phyloP scores from a whole-genome alignment of 306 rosid genomes.

The Styphnolobium japonicum region DNA sequence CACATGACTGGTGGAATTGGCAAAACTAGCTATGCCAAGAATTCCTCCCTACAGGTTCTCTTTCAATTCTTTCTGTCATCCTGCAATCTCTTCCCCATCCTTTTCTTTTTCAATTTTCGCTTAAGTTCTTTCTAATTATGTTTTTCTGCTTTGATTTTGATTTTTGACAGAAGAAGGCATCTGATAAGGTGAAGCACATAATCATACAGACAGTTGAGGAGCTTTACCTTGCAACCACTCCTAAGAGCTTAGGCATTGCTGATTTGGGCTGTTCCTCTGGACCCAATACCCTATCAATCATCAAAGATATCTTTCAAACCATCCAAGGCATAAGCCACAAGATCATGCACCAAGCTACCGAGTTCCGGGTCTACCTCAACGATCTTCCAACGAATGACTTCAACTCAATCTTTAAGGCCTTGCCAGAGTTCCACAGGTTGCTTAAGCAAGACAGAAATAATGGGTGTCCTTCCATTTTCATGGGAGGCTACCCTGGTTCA shows the following conservation, averaged over 20 bases:
- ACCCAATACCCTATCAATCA: slow-evolving; percentile 65
- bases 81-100: background rate
- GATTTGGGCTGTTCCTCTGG: slow-evolving; percentile 97
- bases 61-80: background rate
- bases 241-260: slow-evolving; percentile 78
- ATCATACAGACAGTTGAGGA: slow-evolving; percentile 62
- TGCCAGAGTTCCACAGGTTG: slow-evolving; percentile 70
- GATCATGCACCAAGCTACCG: slow-evolving; percentile 43
- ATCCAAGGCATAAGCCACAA: slow-evolving; percentile 47
- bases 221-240: slow-evolving; percentile 53
- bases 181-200: slow-evolving; percentile 80
- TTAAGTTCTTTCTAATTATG: background rate
- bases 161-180: slow-evolving; percentile 61
- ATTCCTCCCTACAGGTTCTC: slow-evolving; percentile 78
- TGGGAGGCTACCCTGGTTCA: slow-evolving; percentile 94
- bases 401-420: slow-evolving; percentile 82
- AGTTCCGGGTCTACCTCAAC: slow-evolving; percentile 71
- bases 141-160: background rate
- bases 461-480: slow-evolving; percentile 55
- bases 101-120: background rate
- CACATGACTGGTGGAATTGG: slow-evolving; percentile 91
- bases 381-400: slow-evolving; percentile 98
- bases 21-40: slow-evolving; percentile 83
- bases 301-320: slow-evolving; percentile 73
- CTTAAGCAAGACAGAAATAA: slow-evolving; percentile 38